Conservation (phyloP, 208 protist genomes). For the Leishmania braziliensis region DNA sequence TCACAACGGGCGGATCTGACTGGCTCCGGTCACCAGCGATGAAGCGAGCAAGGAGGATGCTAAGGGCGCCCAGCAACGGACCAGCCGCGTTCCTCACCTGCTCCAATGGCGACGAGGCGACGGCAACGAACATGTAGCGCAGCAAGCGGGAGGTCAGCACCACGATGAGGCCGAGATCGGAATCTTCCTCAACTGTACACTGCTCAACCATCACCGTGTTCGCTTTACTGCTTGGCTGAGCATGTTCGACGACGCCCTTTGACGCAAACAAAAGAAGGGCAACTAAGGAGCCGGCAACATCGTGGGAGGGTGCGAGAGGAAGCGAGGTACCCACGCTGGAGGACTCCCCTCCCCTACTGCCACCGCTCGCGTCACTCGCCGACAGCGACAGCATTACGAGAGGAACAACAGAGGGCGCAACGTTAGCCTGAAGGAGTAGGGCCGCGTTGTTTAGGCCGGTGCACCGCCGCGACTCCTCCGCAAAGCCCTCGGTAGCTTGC, state of each 20-base stretch:
- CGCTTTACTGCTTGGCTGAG: neutral
- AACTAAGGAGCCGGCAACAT: slow-evolving; percentile 3
- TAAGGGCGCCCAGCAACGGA: slow-evolving; percentile 23
- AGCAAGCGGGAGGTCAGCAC: slow-evolving; percentile 27
- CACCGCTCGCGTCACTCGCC: neutral
- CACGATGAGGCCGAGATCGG: slow-evolving; percentile 28
- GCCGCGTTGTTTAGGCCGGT: slow-evolving; percentile 30
- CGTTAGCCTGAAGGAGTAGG: slow-evolving; percentile 15
- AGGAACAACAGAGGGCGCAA: neutral
- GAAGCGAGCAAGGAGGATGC: slow-evolving; percentile 46
- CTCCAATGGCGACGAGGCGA: neutral
- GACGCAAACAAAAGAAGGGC: slow-evolving; percentile 9
- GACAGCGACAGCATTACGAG: slow-evolving; percentile 9
- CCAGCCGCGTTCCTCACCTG: slow-evolving; percentile 19
- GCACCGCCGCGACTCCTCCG: slow-evolving; percentile 18
- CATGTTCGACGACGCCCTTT: slow-evolving; percentile 16
- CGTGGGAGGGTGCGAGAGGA: neutral
- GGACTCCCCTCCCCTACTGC: neutral
- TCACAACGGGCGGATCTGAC: neutral
- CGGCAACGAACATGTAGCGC: slow-evolving; percentile 20
- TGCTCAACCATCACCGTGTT: neutral
- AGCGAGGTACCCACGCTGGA: neutral
- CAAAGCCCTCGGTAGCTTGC: neutral
- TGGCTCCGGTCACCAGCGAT: slow-evolving; percentile 22
- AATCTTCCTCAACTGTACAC: slow-evolving; percentile 9